Evolutionary conservation across 2,329 filamentous ascomycete genomes (phyloP).

Genomic region (Blastomyces parvus): DNA sequence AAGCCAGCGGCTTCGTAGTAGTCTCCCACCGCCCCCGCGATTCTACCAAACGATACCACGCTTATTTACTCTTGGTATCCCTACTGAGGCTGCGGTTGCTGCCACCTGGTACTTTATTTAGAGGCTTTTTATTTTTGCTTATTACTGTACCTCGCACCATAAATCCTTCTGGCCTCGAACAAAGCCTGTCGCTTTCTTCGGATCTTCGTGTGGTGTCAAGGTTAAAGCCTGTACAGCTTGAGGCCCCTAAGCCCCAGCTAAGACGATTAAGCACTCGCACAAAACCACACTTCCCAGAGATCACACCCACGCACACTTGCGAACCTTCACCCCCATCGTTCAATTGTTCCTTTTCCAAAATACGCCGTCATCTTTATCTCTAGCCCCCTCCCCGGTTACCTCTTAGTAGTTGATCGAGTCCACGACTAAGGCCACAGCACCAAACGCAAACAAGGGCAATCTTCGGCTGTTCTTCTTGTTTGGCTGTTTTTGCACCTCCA

Average conservation of each 20-base stretch:
- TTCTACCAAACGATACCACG: conserved; percentile 5
- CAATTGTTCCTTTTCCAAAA: not conserved
- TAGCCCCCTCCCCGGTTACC: conserved; percentile 2
- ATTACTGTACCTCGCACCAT: conserved; percentile 3
- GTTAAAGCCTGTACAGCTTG: conserved; percentile 4
- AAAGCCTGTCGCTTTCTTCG: not conserved
- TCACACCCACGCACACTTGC: not conserved
- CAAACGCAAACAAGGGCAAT: not conserved
- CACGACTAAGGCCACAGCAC: not conserved
- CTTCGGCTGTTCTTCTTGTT: not conserved
- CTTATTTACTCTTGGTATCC: conserved; percentile 7
- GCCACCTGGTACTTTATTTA: conserved; percentile 8
- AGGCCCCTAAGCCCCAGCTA: not conserved
- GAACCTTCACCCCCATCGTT: conserved; percentile 1
- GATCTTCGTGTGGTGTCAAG: conserved; percentile 1
- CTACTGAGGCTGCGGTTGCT: not conserved
- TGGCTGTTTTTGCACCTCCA: not conserved
- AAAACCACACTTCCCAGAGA: not conserved
- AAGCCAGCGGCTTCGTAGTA: conserved; percentile 1
- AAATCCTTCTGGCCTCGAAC: not conserved
- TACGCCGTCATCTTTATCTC: conserved; percentile 3
- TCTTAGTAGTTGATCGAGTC: conserved; percentile 5
- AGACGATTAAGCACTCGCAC: conserved; percentile 1
- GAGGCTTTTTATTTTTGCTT: conserved; percentile 3
- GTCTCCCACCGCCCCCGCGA: conserved; percentile 2